Percentiles rank a stretch among this genome's conserved stretches.
These are phyloP conservation scores for Paecilomyces sp. DNA, from an alignment of 2,329 filamentous ascomycete species.

Conservation along the genomic window DNA sequence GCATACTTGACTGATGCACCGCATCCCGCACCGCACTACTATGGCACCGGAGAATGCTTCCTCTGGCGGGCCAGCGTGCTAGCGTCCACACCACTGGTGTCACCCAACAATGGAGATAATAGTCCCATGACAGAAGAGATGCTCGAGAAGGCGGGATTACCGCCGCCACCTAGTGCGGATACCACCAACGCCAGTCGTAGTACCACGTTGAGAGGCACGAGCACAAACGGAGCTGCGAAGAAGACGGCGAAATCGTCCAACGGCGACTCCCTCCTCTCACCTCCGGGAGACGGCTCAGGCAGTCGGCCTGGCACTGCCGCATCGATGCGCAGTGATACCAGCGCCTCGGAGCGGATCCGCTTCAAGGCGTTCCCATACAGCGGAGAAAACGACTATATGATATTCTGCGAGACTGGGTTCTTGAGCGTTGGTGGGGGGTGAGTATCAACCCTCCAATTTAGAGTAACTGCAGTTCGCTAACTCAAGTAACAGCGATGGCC, in stretches of 20 bases:
- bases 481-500: constrained; percentile 54
- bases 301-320: constrained; percentile 3
- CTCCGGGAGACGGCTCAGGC: constrained; percentile 1
- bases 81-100: constrained; percentile 39
- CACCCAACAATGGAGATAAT: not conserved
- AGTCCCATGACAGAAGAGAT: constrained; percentile 29
- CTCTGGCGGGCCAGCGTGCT: constrained; percentile 72
- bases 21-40: constrained; percentile 75
- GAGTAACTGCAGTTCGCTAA: constrained; percentile 2
- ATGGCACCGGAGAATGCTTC: constrained; percentile 94
- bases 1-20: constrained; percentile 89
- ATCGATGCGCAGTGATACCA: constrained; percentile 38
- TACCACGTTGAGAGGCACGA: constrained; percentile 47
- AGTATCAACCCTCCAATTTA: constrained; percentile 15
- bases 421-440: constrained; percentile 76
- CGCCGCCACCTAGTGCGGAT: constrained; percentile 62
- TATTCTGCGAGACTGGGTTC: constrained; percentile 81
- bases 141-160: constrained; percentile 49
- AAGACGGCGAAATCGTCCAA: constrained; percentile 3
- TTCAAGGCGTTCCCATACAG: constrained; percentile 98
- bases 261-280: constrained; percentile 15
- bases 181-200: constrained; percentile 54
- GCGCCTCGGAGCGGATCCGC: constrained; percentile 67
- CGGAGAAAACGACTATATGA: constrained; percentile 93
- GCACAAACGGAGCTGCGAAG: constrained; percentile 15